Conservation (phyloP, 2,329 filamentous ascomycete genomes). For the Botrytis deweyae region DNA sequence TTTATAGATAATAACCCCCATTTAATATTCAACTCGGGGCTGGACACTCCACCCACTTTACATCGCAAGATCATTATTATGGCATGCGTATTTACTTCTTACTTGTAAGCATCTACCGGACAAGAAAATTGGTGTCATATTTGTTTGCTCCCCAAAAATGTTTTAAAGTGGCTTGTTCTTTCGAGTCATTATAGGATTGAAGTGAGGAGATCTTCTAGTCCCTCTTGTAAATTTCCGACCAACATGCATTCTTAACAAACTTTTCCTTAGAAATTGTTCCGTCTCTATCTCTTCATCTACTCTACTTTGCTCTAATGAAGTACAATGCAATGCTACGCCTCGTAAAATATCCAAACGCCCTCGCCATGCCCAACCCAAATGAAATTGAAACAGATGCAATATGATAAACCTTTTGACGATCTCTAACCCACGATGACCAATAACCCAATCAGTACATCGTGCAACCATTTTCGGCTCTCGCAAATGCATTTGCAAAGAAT, state of each 20-base stretch:
- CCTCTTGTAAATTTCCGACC: neutral
- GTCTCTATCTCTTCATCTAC: conserved; percentile 1
- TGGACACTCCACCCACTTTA: neutral
- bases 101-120: neutral
- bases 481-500: conserved; percentile 80
- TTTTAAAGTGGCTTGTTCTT: neutral
- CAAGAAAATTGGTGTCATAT: neutral
- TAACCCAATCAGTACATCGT: conserved; percentile 28
- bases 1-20: neutral
- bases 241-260: neutral
- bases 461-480: conserved; percentile 51
- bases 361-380: conserved; percentile 1
- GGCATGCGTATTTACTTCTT: neutral
- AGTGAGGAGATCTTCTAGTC: neutral
- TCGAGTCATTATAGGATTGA: neutral
- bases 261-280: neutral
- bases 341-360: neutral
- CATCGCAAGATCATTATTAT: neutral
- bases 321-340: neutral
- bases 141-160: neutral
- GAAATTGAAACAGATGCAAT: neutral
- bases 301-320: neutral
- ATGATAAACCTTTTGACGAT: neutral
- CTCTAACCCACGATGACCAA: neutral
- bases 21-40: neutral